Base-by-base conservation (phyloP, 2,329 filamentous ascomycete genomes). In the Epichloe baconii region DNA sequence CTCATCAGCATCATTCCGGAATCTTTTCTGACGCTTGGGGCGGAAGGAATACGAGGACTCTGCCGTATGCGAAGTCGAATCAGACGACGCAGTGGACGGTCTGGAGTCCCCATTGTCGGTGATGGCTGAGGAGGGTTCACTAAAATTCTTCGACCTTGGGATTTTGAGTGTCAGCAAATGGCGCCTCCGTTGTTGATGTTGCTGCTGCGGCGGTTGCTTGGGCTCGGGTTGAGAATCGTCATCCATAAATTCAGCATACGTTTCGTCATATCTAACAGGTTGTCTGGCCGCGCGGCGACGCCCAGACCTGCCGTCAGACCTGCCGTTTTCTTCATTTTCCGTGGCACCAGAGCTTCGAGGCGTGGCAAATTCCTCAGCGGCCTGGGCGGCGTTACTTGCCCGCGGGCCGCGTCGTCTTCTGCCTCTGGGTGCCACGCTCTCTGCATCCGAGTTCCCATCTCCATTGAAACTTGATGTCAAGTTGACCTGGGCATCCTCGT, bases 21-120 rank as follows among this genome's bases (percentile, higher is more conserved):
- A 78, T 47, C 74, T 73, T 57, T 76, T 76, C 57, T 75, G 74
- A 8, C 75, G 70, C 61, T 78, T 79, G 31, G 76, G 74, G 4
- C 77, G 70, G 54, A 79, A 71, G 1, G 76, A 76, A 57, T 76
- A 76, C 5, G 66, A 71, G 0, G 76, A 78, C 48, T 74, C 73
- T 4, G 64, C 66, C 2, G 75, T 77, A 37, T 72, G 71, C 3
- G 66, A 66, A 7, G 72, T 74, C 10, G 69, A 72, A 6, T 74
- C 77, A 1, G 77, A 80, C 0, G 74, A 75, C 2, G 78, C 71
- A 0, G 76, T 76, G 0, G 70, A 71, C 1, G 76, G 77, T 2
- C 77, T 71, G 6, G 72, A 71, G 23, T 76, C 72, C 36, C 74
- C 73, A 35, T 68, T 69, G 52, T 68, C 59, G 40, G 64, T 60